These are phyloP conservation scores for Periconia digitata DNA, from an alignment of 2,329 filamentous ascomycete species.

Conservation along the genomic window DNA sequence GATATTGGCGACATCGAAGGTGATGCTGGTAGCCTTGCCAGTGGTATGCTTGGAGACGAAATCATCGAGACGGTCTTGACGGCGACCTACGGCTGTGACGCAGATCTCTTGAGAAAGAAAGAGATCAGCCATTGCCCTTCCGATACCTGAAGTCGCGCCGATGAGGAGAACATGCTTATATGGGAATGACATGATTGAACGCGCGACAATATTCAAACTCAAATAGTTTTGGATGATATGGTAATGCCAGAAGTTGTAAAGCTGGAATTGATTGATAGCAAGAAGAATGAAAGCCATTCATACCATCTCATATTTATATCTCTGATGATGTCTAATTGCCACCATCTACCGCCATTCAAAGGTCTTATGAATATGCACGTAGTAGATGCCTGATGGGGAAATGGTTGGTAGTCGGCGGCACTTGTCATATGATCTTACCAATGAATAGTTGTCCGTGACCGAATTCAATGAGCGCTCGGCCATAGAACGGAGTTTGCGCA, in stretches of 20 bases:
- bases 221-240: no score
- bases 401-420: neutral
- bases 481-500: neutral
- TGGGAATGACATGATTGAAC: constrained; percentile 55
- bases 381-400: neutral
- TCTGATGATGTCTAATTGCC: neutral
- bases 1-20: constrained; percentile 53
- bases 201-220: no score
- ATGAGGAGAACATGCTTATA: constrained; percentile 60
- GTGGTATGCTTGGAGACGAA: constrained; percentile 53
- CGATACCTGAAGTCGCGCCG: constrained; percentile 59
- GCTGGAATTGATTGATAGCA: neutral
- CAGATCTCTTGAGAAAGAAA: constrained; percentile 52
- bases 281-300: neutral
- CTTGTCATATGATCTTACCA: neutral
- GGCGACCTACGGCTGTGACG: constrained; percentile 60
- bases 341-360: no score
- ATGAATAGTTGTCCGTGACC: neutral
- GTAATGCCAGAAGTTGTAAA: neutral
- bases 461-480: no score
- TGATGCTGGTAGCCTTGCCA: constrained; percentile 39
- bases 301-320: neutral
- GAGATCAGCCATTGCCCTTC: constrained; percentile 51
- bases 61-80: constrained; percentile 53
- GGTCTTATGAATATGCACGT: no score